Conservation (phyloP, 2,329 filamentous ascomycete genomes). For the Coniochaeta sp. region DNA sequence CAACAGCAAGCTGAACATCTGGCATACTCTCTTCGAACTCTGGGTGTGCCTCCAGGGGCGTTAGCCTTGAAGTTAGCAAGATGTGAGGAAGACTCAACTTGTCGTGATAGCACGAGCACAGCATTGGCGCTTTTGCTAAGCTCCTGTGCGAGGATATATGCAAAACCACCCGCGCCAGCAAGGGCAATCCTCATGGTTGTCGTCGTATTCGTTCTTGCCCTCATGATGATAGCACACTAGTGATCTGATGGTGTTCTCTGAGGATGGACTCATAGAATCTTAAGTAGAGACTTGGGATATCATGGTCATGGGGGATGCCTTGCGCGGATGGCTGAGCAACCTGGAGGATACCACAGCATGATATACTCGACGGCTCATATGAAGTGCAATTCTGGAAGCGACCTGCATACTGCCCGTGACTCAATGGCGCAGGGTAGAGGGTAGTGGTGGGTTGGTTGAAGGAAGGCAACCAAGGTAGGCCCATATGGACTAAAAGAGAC, state of each 20-base stretch:
- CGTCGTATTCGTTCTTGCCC: conserved; percentile 3
- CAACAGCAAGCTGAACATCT: conserved; percentile 58
- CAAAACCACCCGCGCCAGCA: conserved; percentile 37
- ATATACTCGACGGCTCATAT: not conserved
- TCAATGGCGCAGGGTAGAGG: not conserved
- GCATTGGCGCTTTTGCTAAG: conserved; percentile 59
- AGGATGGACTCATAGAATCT: not conserved
- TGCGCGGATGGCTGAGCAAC: not conserved
- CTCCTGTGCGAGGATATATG: conserved; percentile 39
- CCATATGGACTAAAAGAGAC: not conserved
- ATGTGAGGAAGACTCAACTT: conserved; percentile 31
- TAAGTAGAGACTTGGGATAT: not conserved
- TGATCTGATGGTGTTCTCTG: not conserved
- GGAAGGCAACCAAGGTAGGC: not conserved
- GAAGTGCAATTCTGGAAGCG: not conserved
- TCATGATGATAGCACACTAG: not conserved
- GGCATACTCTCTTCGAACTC: conserved; percentile 38
- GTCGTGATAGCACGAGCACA: conserved; percentile 62
- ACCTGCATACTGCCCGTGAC: not conserved
- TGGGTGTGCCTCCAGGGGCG: conserved; percentile 38
- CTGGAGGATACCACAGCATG: not conserved
- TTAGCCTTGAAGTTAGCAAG: conserved; percentile 2
- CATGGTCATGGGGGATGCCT: not conserved
- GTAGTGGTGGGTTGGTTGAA: not conserved
- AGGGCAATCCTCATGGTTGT: conserved; percentile 45